These are phyloP conservation scores for Nicotiana knightiana DNA, from an alignment of 257 asterid species.

Conservation along the genomic window DNA sequence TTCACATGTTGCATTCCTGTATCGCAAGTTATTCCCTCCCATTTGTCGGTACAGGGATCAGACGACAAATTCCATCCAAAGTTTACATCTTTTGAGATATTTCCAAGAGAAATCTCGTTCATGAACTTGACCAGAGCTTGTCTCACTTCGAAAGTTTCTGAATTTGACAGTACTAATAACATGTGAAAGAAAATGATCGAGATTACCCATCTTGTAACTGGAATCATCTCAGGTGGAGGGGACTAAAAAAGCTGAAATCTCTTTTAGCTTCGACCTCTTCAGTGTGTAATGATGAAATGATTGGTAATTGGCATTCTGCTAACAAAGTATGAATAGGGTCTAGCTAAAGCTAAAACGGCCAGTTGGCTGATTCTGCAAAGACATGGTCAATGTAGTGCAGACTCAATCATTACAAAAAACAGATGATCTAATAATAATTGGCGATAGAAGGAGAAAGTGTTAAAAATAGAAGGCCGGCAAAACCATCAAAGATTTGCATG, in stretches of 20 bases:
- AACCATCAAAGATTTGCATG: background rate
- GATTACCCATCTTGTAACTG: constrained; percentile 7
- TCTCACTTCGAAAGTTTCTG: constrained; percentile 44
- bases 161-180: constrained; percentile 15
- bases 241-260: background rate
- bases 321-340: background rate
- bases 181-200: constrained; percentile 12
- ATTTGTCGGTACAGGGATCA: constrained; percentile 50
- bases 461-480: constrained; percentile 3
- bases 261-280: background rate
- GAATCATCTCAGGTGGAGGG: background rate
- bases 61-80: constrained; percentile 64
- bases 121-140: constrained; percentile 47
- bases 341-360: background rate
- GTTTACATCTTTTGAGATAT: constrained; percentile 16
- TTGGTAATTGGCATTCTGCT: background rate
- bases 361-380: constrained; percentile 1
- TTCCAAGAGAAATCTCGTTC: constrained; percentile 34
- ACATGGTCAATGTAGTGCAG: background rate
- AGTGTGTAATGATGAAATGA: background rate
- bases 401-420: background rate
- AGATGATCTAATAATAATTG: background rate
- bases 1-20: constrained; percentile 22
- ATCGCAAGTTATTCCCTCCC: constrained; percentile 59
- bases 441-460: background rate